Evolutionary conservation across 805 yeast genomes (phyloP).

Genomic region (Kazachstania martiniae): DNA sequence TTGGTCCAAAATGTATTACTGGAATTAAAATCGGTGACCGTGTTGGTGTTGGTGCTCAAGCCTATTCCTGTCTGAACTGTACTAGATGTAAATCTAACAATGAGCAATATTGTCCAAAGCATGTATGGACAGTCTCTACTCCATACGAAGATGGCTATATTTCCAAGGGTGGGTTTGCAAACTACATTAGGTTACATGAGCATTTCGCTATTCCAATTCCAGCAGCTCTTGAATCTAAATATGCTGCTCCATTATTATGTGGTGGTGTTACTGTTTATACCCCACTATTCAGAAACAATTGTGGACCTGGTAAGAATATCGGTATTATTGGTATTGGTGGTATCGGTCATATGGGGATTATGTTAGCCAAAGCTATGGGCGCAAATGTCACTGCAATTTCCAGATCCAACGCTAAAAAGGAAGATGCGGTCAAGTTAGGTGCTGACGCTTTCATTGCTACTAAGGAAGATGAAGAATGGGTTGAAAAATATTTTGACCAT

Average conservation of each 20-base stretch:
- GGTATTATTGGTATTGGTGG: conserved; percentile 51
- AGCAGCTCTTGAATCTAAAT: conserved; percentile 36
- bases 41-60: conserved; percentile 74
- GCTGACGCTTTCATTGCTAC: conserved; percentile 48
- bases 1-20: conserved; percentile 45
- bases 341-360: conserved; percentile 44
- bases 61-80: conserved; percentile 51
- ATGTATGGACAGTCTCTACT: conserved; percentile 38
- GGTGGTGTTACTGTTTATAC: conserved; percentile 68
- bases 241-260: conserved; percentile 35
- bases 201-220: conserved; percentile 57
- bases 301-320: conserved; percentile 39
- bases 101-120: conserved; percentile 45
- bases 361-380: conserved; percentile 49
- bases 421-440: conserved; percentile 39
- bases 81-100: conserved; percentile 42
- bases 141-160: conserved; percentile 37
- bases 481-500: conserved; percentile 18
- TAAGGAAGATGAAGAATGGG: conserved; percentile 36
- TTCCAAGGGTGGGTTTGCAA: conserved; percentile 62
- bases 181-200: conserved; percentile 53
- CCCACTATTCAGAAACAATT: conserved; percentile 46
- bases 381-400: conserved; percentile 50
- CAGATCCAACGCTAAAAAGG: conserved; percentile 38
- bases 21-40: conserved; percentile 55